Evolutionary conservation across 768 basidiomycete species (phyloP).

Genomic region (Mycena metata): DNA sequence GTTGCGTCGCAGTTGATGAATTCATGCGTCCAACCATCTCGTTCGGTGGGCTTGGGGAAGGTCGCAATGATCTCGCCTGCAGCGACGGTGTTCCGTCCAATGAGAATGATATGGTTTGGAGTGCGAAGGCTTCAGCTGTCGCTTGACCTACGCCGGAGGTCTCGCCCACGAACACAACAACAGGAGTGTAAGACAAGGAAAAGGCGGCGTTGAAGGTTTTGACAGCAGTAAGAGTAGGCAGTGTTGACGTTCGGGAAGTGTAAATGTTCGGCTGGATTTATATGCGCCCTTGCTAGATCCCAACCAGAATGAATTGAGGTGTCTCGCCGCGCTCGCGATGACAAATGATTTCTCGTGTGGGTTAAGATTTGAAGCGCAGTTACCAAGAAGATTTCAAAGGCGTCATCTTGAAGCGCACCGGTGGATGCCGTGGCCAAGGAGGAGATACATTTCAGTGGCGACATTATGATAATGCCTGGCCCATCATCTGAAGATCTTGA

Average conservation of each 20-base stretch:
- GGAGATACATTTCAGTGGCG: too few relatives aligned
- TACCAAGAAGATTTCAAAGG: too few relatives aligned
- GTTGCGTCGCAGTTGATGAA: constrained; percentile 45
- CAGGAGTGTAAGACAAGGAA: constrained; percentile 16
- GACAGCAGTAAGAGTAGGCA: constrained; percentile 32
- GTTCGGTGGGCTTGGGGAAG: constrained; percentile 43
- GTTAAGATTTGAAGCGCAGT: too few relatives aligned
- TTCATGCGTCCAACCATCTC: constrained; percentile 39
- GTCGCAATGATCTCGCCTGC: constrained; percentile 47
- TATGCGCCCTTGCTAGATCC: too few relatives aligned
- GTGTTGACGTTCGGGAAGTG: background rate
- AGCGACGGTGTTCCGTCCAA: constrained; percentile 51
- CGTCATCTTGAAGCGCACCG: too few relatives aligned
- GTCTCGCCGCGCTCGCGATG: too few relatives aligned
- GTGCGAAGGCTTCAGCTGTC: constrained; percentile 50
- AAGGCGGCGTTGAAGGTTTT: constrained; percentile 36
- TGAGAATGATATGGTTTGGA: constrained; percentile 53
- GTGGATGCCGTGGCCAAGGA: too few relatives aligned
- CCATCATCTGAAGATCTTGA: too few relatives aligned
- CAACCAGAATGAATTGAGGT: too few relatives aligned
- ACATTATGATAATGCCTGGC: too few relatives aligned
- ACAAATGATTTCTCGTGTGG: too few relatives aligned
- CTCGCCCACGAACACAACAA: constrained; percentile 30
- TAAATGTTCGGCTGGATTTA: too few relatives aligned
- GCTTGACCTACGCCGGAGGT: constrained; percentile 46